Evolutionary conservation across 1,284 basidiomycete species (phyloP).

Genomic region (Melampsora abietis-canadensis): DNA sequence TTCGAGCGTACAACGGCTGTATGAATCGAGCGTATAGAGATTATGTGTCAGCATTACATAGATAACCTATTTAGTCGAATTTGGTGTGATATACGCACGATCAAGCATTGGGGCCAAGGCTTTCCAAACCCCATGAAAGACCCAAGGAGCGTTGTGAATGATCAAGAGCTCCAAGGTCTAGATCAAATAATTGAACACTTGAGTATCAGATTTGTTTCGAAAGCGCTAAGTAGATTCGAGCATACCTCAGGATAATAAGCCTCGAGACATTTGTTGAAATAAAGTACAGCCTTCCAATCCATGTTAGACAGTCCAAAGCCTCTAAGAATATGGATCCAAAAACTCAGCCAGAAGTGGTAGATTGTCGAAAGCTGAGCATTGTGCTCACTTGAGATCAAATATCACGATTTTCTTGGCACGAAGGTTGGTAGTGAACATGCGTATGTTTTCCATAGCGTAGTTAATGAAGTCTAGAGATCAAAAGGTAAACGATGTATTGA

Average conservation of each 20-base stretch:
- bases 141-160: slow-evolving; percentile 41
- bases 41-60: slow-evolving; percentile 26
- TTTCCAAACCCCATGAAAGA: slow-evolving; percentile 42
- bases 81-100: slow-evolving; percentile 1
- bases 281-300: slow-evolving; percentile 45
- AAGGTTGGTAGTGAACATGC: slow-evolving; percentile 16
- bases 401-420: slow-evolving; percentile 12
- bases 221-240: too few species aligned
- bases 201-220: too few species aligned
- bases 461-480: slow-evolving; percentile 21
- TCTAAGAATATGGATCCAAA: not conserved
- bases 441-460: slow-evolving; percentile 31
- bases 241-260: slow-evolving; percentile 51
- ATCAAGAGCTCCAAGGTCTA: slow-evolving; percentile 49
- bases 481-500: too few species aligned
- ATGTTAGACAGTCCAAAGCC: slow-evolving; percentile 29
- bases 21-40: too few species aligned
- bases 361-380: not conserved
- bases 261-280: slow-evolving; percentile 50
- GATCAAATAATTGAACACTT: not conserved
- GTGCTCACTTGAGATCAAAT: slow-evolving; percentile 24
- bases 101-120: slow-evolving; percentile 30
- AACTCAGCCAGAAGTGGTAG: not conserved
- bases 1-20: slow-evolving; percentile 40
- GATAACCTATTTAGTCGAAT: slow-evolving; percentile 17